These are phyloP conservation scores for Spathaspora jeffriesii DNA, from an alignment of 1,139 yeast genomes.

Conservation along the genomic window DNA sequence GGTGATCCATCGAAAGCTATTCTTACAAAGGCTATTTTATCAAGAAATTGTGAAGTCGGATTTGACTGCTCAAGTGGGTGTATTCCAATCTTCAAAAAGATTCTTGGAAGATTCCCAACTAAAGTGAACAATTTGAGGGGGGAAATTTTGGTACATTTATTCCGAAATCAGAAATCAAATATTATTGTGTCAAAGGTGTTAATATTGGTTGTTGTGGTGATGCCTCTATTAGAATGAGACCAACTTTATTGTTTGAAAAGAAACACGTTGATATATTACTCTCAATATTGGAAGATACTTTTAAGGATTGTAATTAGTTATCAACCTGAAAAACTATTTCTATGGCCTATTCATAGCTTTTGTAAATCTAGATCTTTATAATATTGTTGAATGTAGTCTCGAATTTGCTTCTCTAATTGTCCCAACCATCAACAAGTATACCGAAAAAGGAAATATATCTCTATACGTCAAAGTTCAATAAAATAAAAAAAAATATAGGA, in stretches of 20 bases:
- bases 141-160: slow-evolving; percentile 73
- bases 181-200: slow-evolving; percentile 58
- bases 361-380: not conserved
- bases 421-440: not conserved
- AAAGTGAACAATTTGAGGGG: slow-evolving; percentile 66
- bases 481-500: too few species aligned
- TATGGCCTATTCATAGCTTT: not conserved
- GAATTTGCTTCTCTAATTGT: not conserved
- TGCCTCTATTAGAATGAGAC: slow-evolving; percentile 73
- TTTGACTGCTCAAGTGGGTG: slow-evolving; percentile 63
- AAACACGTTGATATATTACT: slow-evolving; percentile 69
- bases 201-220: slow-evolving; percentile 85
- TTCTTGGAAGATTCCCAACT: slow-evolving; percentile 54
- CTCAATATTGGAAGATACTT: slow-evolving; percentile 40
- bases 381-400: not conserved
- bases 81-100: slow-evolving; percentile 49
- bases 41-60: slow-evolving; percentile 62
- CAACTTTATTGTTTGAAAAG: slow-evolving; percentile 71
- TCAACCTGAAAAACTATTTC: not conserved
- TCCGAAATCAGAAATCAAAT: slow-evolving; percentile 59
- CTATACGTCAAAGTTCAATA: too few species aligned
- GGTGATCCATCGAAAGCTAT: slow-evolving; percentile 84
- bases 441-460: not conserved
- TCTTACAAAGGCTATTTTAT: slow-evolving; percentile 70
- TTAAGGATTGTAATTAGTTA: slow-evolving; percentile 11